Conservation (phyloP, 129 eudicot species). For the Tagetes erecta region DNA sequence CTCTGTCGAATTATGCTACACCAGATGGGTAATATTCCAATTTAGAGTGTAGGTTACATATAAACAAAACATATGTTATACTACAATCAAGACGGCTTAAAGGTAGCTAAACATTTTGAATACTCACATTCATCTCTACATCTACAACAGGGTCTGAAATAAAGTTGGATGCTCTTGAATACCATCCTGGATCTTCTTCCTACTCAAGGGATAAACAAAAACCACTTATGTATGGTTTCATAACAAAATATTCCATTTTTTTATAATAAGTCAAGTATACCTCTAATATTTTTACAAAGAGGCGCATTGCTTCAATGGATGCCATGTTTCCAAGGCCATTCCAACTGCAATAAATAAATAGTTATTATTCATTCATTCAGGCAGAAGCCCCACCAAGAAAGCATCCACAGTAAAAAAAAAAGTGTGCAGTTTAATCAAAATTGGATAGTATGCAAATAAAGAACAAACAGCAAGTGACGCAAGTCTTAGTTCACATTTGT, state of each 20-base stretch:
- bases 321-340: constrained; percentile 94
- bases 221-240: constrained; percentile 9
- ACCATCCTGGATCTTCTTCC: constrained; percentile 99
- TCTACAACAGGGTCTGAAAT: constrained; percentile 70
- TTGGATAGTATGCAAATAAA: constrained; percentile 18
- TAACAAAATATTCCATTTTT: constrained; percentile 9
- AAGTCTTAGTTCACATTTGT: constrained; percentile 1
- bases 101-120: constrained; percentile 10
- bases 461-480: constrained; percentile 1
- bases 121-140: constrained; percentile 84
- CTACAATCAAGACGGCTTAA: neutral
- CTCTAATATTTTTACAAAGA: constrained; percentile 95
- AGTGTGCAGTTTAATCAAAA: neutral
- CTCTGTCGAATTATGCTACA: constrained; percentile 52
- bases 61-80: constrained; percentile 11
- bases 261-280: constrained; percentile 34
- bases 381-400: constrained; percentile 13
- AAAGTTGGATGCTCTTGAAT: constrained; percentile 75
- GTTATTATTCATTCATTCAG: neutral
- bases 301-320: constrained; percentile 96
- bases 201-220: constrained; percentile 33
- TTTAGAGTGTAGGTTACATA: neutral
- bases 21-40: constrained; percentile 17
- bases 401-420: neutral
- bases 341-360: constrained; percentile 65